Evolutionary conservation across 371 early-diverging fungal species (phyloP).

Genomic region (Encephalitozoon romaleae): DNA sequence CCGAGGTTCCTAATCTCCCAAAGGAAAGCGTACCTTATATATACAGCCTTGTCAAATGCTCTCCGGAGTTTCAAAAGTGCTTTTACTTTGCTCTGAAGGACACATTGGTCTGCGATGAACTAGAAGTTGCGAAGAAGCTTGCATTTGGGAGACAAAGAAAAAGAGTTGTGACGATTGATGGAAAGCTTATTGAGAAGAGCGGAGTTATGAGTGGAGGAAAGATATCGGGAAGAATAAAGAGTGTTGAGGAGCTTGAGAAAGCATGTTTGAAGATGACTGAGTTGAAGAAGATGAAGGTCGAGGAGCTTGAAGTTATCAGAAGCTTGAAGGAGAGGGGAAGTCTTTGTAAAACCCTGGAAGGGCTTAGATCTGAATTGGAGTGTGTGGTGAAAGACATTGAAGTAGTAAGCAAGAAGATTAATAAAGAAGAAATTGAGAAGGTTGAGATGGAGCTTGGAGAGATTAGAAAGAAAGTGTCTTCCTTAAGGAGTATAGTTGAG

Average conservation of each 20-base stretch:
- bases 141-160: constrained; percentile 72
- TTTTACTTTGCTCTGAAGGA: constrained; percentile 80
- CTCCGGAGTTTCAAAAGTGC: constrained; percentile 68
- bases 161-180: constrained; percentile 88
- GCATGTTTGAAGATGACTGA: constrained; percentile 17
- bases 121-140: constrained; percentile 79
- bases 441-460: background rate
- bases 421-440: background rate
- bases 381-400: background rate
- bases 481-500: background rate
- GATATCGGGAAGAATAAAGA: constrained; percentile 15
- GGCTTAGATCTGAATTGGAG: background rate
- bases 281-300: background rate
- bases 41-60: constrained; percentile 75
- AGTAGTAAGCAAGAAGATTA: background rate
- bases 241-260: constrained; percentile 28
- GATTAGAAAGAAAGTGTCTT: background rate
- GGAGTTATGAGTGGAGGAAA: constrained; percentile 91
- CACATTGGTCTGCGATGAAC: constrained; percentile 76
- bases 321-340: background rate
- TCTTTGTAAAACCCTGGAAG: background rate
- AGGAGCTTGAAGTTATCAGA: background rate
- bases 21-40: constrained; percentile 63
- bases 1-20: constrained; percentile 55
- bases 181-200: constrained; percentile 81